Percentiles rank a stretch among this genome's conserved stretches.
Conservation (phyloP, 169 alveolate genomes). For the Prorocentrum cordatum region DNA sequence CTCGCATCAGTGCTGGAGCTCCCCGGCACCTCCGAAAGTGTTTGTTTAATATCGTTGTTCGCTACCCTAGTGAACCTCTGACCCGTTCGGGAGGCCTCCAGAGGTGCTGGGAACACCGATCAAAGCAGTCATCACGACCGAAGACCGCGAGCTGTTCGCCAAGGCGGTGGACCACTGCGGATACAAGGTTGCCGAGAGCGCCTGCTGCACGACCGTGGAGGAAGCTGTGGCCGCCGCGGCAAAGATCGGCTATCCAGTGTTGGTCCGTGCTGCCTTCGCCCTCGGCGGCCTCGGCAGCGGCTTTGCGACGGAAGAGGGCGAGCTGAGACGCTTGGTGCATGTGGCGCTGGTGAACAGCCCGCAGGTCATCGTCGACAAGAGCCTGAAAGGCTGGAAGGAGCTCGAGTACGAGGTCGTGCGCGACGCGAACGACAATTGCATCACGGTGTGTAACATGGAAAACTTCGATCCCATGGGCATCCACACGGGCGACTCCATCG, state of each 20-base stretch:
- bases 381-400: slow-evolving; percentile 73
- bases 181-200: slow-evolving; percentile 81
- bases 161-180: slow-evolving; percentile 79
- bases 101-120: slow-evolving; percentile 77
- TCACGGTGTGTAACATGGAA: slow-evolving; percentile 85
- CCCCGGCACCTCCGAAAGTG: too few relatives aligned
- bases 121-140: slow-evolving; percentile 81
- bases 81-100: too few relatives aligned
- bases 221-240: slow-evolving; percentile 73
- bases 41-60: too few relatives aligned
- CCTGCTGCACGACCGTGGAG: slow-evolving; percentile 73
- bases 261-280: slow-evolving; percentile 83
- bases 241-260: slow-evolving; percentile 82
- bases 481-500: slow-evolving; percentile 89
- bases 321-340: slow-evolving; percentile 73
- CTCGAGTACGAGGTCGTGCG: slow-evolving; percentile 84
- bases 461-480: slow-evolving; percentile 86
- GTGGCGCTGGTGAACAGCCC: slow-evolving; percentile 75
- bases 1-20: too few relatives aligned
- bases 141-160: slow-evolving; percentile 80
- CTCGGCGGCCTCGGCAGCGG: slow-evolving; percentile 81
- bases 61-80: too few relatives aligned
- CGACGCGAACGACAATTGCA: slow-evolving; percentile 83
- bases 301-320: slow-evolving; percentile 79
- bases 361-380: slow-evolving; percentile 82